Base-by-base conservation (phyloP, 139 green algal species). In the Chlamydomonas incerta region DNA sequence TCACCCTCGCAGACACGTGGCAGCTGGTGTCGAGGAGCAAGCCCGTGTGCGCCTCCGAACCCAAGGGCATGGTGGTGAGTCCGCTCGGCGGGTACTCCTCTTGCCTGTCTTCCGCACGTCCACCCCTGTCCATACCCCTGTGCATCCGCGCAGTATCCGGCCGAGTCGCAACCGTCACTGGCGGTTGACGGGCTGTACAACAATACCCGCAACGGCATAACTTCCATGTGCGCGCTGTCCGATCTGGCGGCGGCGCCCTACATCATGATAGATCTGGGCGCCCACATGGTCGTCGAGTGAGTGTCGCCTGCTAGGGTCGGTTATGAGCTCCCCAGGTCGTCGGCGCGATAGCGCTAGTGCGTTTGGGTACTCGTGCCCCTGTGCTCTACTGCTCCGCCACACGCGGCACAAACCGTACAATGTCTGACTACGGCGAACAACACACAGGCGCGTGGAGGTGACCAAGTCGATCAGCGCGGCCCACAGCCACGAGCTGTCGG, bases 371-470 rank as follows among this genome's bases (percentile, higher is more conserved):
- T n/a, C n/a, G n/a, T n/a, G n/a, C n/a, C n/a, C n/a, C n/a, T n/a
- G n/a, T n/a, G n/a, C n/a, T n/a, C n/a, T n/a, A n/a, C n/a, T n/a
- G n/a, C n/a, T n/a, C n/a, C n/a, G n/a, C n/a, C n/a, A n/a, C n/a
- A n/a, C n/a, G n/a, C n/a, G n/a, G n/a, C n/a, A n/a, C n/a, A n/a
- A n/a, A n/a, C n/a, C n/a, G n/a, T n/a, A n/a, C n/a, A n/a, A n/a
- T n/a, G n/a, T n/a, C n/a, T n/a, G n/a, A n/a, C n/a, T n/a, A n/a
- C n/a, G n/a, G n/a, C n/a, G n/a, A n/a, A n/a, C n/a, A n/a, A n/a
- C n/a, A n/a, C n/a, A n/a, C 76, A 83, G 76, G 41, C 76, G 76
- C 9, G 76, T 83, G 31, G 76, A 83, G 76, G 76, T 83, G 63
- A 83, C 76, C 34, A 83, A 83, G 76, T 65, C 63, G 3, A 34